Conservation (phyloP, 768 basidiomycete genomes). For the Albatrellus ellisii region DNA sequence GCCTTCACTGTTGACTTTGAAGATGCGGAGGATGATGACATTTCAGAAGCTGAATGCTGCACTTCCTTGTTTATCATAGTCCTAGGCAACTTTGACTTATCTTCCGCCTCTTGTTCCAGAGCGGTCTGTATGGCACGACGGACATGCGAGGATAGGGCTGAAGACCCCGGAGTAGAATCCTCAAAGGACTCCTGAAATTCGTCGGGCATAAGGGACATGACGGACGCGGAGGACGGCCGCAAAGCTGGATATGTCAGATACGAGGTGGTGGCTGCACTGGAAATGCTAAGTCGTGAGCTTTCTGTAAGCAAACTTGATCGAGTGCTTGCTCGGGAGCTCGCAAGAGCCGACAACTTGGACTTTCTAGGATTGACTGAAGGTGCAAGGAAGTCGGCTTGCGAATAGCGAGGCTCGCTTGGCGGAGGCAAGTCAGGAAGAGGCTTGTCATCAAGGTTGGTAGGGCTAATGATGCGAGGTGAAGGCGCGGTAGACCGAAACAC, state of each 20-base stretch:
- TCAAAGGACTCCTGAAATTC: too few relatives aligned
- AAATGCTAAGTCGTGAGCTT: conserved; percentile 22
- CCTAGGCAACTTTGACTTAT: conserved; percentile 16
- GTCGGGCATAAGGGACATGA: conserved; percentile 15
- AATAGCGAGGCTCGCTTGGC: conserved; percentile 19
- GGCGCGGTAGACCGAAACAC: conserved; percentile 2
- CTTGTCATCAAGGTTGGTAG: conserved; percentile 8
- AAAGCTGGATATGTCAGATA: conserved; percentile 62
- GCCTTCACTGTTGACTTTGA: conserved; percentile 10
- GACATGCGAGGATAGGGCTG: conserved; percentile 48
- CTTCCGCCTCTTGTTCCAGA: conserved; percentile 44
- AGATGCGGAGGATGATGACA: conserved; percentile 7
- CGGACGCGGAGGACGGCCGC: conserved; percentile 53
- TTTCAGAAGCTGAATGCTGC: conserved; percentile 4
- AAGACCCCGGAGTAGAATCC: conserved; percentile 11
- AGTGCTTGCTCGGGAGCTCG: conserved; percentile 35
- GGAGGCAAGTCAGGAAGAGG: conserved; percentile 14
- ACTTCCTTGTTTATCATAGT: conserved; percentile 4
- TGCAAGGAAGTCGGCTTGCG: conserved; percentile 4
- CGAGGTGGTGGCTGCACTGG: conserved; percentile 38
- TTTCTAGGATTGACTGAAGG: conserved; percentile 19
- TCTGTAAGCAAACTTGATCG: conserved; percentile 36
- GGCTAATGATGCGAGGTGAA: background rate
- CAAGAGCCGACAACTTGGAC: conserved; percentile 59
- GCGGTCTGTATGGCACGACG: conserved; percentile 58